Conservation (phyloP, 2,329 filamentous ascomycete species). For the Chaetomiaceae sp. region DNA sequence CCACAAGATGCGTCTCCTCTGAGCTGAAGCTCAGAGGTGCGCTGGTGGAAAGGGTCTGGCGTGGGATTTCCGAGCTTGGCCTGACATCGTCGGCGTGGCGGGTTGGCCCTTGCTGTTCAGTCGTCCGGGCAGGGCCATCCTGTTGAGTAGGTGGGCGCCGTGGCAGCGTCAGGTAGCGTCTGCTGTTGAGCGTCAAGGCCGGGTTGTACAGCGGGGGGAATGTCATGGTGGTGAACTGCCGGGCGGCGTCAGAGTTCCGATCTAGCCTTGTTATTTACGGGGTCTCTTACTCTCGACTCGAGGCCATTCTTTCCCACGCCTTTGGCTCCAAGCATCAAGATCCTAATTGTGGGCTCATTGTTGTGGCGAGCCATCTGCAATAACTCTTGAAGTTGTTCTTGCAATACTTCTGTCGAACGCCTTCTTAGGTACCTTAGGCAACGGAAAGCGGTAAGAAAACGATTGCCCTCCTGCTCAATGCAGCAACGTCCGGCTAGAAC, state of each 20-base stretch:
- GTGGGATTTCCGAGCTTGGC: not conserved
- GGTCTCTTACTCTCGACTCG: conserved; percentile 24
- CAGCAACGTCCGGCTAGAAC: too few species aligned
- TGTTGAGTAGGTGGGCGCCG: not conserved
- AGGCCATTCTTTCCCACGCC: conserved; percentile 29
- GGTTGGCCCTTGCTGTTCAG: too few species aligned
- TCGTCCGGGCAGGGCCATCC: too few species aligned
- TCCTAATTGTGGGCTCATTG: conserved; percentile 24
- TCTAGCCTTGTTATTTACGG: not conserved
- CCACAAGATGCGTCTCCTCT: conserved; percentile 24
- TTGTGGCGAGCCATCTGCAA: conserved; percentile 17
- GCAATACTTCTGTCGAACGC: too few species aligned
- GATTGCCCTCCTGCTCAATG: too few species aligned
- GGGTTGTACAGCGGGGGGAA: conserved; percentile 29
- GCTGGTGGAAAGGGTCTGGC: not conserved
- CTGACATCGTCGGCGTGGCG: too few species aligned
- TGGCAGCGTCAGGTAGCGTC: conserved; percentile 25
- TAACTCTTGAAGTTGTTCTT: too few species aligned
- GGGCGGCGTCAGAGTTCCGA: not conserved
- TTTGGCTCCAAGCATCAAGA: conserved; percentile 25
- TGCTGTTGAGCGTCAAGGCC: conserved; percentile 26
- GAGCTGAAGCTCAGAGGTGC: not conserved
- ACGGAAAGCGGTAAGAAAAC: too few species aligned
- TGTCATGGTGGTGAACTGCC: conserved; percentile 26
- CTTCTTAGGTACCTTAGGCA: too few species aligned